Conservation (phyloP, 805 yeast genomes). For the Phaffomyces antillensis region DNA sequence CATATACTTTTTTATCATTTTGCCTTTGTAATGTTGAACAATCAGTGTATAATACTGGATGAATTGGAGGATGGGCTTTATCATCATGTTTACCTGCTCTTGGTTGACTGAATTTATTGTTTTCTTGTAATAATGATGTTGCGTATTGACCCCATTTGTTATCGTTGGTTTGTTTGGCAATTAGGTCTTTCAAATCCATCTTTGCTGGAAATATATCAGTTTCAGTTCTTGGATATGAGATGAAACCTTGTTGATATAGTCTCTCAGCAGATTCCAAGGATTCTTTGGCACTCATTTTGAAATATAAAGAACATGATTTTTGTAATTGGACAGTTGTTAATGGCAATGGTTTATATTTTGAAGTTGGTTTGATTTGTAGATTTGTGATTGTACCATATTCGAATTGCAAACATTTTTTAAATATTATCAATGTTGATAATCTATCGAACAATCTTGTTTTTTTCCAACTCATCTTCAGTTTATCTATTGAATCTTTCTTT, state of each 20-base stretch:
- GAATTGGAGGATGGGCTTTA: constrained; percentile 97
- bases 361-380: constrained; percentile 54
- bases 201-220: constrained; percentile 77
- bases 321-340: constrained; percentile 92
- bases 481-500: constrained; percentile 23
- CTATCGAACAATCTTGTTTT: constrained; percentile 70
- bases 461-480: constrained; percentile 57
- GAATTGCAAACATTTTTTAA: constrained; percentile 54
- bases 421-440: constrained; percentile 52
- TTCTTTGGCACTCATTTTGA: constrained; percentile 73
- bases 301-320: constrained; percentile 68
- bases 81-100: constrained; percentile 81
- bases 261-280: constrained; percentile 77
- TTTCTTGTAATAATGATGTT: constrained; percentile 29
- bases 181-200: constrained; percentile 61
- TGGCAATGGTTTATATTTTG: constrained; percentile 81
- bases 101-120: constrained; percentile 50
- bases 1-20: constrained; percentile 70
- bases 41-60: constrained; percentile 58
- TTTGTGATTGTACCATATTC: constrained; percentile 44
- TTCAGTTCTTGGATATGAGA: constrained; percentile 96
- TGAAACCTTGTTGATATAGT: constrained; percentile 75
- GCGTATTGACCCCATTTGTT: constrained; percentile 73
- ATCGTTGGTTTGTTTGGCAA: constrained; percentile 52
- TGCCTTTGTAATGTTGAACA: constrained; percentile 18